These are phyloP conservation scores for Termitomyces sp. DNA, from an alignment of 768 basidiomycete genomes.

Conservation along the genomic window DNA sequence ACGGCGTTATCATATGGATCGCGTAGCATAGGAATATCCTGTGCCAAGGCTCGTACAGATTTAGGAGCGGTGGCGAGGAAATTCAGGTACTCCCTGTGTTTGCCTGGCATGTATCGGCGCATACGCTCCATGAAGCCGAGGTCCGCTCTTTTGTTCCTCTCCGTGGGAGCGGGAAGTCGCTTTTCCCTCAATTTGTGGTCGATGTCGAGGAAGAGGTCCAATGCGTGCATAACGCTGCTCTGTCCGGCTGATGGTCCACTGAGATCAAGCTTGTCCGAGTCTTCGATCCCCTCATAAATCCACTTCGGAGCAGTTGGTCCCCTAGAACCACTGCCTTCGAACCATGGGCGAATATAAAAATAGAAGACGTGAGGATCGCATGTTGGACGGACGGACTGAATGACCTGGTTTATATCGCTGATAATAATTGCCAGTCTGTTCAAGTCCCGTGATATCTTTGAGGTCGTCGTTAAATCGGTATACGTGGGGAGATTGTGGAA, in stretches of 20 bases:
- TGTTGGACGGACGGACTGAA: slow-evolving; percentile 61
- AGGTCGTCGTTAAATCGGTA: slow-evolving; percentile 57
- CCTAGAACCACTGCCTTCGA: slow-evolving; percentile 71
- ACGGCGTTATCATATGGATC: slow-evolving; percentile 82
- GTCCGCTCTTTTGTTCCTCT: slow-evolving; percentile 62
- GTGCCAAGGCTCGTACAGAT: slow-evolving; percentile 62
- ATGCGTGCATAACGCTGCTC: slow-evolving; percentile 84
- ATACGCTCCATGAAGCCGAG: slow-evolving; percentile 88
- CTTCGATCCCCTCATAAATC: slow-evolving; percentile 77
- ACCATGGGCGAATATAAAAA: slow-evolving; percentile 91
- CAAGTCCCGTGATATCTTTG: slow-evolving; percentile 73
- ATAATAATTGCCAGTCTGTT: slow-evolving; percentile 63
- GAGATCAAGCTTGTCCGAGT: slow-evolving; percentile 56
- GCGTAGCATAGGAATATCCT: slow-evolving; percentile 51
- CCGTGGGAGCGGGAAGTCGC: slow-evolving; percentile 65
- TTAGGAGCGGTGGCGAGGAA: slow-evolving; percentile 59
- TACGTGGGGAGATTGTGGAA: slow-evolving; percentile 74
- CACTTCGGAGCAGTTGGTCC: slow-evolving; percentile 51
- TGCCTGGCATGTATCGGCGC: slow-evolving; percentile 93
- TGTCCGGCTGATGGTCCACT: slow-evolving; percentile 95
- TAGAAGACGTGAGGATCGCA: slow-evolving; percentile 90
- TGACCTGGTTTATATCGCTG: slow-evolving; percentile 67
- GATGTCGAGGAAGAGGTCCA: slow-evolving; percentile 85
- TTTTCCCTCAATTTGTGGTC: slow-evolving; percentile 79
- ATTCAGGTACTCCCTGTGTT: slow-evolving; percentile 80